These are phyloP conservation scores for Sclerotinia spermophila DNA, from an alignment of 2,329 filamentous ascomycete genomes.

Conservation along the genomic window DNA sequence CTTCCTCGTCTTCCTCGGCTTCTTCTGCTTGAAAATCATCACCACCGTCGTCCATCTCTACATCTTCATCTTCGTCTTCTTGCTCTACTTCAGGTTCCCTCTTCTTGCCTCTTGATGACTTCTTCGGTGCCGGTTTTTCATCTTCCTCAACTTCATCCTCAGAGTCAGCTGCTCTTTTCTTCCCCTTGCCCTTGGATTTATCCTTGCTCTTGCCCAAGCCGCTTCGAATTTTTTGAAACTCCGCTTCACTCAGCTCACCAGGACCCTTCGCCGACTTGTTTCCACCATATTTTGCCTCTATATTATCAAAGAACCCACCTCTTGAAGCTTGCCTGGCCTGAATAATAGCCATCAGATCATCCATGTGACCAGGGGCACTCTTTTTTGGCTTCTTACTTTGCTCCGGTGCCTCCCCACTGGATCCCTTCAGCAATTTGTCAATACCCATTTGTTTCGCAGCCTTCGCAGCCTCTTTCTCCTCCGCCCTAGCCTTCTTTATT, in stretches of 20 bases:
- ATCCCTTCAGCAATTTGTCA: constrained; percentile 59
- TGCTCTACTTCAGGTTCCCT: background rate
- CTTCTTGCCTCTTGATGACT: constrained; percentile 5
- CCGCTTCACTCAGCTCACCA: constrained; percentile 57
- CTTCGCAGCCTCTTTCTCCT: constrained; percentile 67
- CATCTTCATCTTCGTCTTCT: constrained; percentile 5
- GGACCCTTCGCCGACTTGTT: constrained; percentile 55
- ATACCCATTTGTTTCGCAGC: constrained; percentile 71
- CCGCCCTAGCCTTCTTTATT: constrained; percentile 57
- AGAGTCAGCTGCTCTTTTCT: constrained; percentile 14
- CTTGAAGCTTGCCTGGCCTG: constrained; percentile 64
- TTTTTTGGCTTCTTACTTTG: constrained; percentile 47
- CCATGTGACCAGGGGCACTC: constrained; percentile 42
- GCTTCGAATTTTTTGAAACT: constrained; percentile 44
- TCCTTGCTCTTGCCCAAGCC: background rate
- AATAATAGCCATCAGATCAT: constrained; percentile 70
- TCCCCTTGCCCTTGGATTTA: constrained; percentile 33
- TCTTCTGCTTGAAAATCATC: constrained; percentile 4
- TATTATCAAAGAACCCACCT: constrained; percentile 60
- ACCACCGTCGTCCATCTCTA: background rate
- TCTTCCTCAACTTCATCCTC: constrained; percentile 16
- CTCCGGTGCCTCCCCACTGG: constrained; percentile 25
- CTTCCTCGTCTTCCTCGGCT: constrained; percentile 11
- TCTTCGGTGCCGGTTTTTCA: background rate
- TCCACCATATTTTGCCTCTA: constrained; percentile 74